phyloP scores from a whole-genome alignment of 345 rosid genomes.

The Corchorus capsularis region DNA sequence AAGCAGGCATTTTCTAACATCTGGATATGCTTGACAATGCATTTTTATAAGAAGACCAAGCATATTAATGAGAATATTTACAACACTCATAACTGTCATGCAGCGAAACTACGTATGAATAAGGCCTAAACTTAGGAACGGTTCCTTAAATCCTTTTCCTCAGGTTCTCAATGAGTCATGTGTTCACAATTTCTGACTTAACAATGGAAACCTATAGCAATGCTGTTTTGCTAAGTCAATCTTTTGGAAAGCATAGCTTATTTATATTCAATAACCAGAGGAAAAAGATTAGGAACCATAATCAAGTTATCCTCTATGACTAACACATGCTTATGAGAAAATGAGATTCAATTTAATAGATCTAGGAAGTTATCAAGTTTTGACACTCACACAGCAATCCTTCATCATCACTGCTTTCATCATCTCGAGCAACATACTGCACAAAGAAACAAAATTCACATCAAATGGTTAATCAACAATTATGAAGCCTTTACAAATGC shows the following conservation, averaged over 20 bases:
- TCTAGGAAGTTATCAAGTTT: background rate
- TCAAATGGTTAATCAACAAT: conserved; percentile 10
- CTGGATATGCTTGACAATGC: background rate
- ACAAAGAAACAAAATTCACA: conserved; percentile 24
- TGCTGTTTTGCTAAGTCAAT: background rate
- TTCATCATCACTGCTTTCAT: conserved; percentile 81
- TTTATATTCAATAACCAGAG: background rate
- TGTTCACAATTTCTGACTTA: background rate
- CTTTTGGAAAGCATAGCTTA: background rate
- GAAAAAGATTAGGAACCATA: background rate
- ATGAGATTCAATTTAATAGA: conserved; percentile 2
- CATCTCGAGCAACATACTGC: conserved; percentile 60
- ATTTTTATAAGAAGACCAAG: background rate
- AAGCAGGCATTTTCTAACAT: background rate
- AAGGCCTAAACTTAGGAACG: background rate
- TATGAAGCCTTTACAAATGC: background rate
- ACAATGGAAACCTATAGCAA: background rate
- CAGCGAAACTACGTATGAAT: background rate
- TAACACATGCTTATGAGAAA: background rate
- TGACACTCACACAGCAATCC: conserved; percentile 92
- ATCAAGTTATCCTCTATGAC: background rate
- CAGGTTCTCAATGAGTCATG: background rate
- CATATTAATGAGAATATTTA: background rate
- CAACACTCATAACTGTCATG: background rate
- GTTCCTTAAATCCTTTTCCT: background rate